Conservation (phyloP, 192 early-diverging fungal genomes). For the Thoreauomyces humboldtii region DNA sequence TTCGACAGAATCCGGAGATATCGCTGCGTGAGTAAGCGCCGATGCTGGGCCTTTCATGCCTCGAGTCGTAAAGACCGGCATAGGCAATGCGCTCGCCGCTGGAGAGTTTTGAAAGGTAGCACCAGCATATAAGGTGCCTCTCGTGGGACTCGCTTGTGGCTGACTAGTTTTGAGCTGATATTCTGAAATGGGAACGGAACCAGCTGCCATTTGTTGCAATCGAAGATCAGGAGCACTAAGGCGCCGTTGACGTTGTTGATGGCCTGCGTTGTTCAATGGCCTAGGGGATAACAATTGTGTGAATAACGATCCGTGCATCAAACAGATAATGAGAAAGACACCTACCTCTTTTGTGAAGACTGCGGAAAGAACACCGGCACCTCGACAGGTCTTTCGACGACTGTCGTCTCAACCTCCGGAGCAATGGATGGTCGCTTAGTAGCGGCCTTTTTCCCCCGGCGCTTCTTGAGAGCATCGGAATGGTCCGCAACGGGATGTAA, state of each 20-base stretch:
- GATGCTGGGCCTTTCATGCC: neutral
- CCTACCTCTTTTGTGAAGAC: neutral
- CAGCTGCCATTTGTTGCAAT: constrained; percentile 18
- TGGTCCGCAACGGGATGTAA: neutral
- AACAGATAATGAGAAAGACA: neutral
- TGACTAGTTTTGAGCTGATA: neutral
- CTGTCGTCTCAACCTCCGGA: neutral
- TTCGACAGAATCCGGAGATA: neutral
- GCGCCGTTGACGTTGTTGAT: constrained; percentile 11
- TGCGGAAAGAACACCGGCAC: constrained; percentile 11
- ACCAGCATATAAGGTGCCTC: constrained; percentile 42
- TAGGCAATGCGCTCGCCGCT: constrained; percentile 41
- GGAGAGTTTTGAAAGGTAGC: constrained; percentile 56
- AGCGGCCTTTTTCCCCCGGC: neutral
- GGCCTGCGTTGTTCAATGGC: neutral
- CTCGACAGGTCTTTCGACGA: neutral
- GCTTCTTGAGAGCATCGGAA: neutral
- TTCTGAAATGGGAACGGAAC: neutral
- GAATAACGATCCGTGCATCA: neutral
- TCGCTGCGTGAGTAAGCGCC: neutral
- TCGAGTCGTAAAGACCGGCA: constrained; percentile 41
- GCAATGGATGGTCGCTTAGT: neutral
- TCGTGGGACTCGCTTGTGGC: neutral
- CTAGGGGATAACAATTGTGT: neutral
- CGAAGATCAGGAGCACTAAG: constrained; percentile 27